Percentiles rank a stretch among this genome's conserved stretches.
Conservation (phyloP, 2,329 filamentous ascomycete genomes). For the Fusarium piperis region DNA sequence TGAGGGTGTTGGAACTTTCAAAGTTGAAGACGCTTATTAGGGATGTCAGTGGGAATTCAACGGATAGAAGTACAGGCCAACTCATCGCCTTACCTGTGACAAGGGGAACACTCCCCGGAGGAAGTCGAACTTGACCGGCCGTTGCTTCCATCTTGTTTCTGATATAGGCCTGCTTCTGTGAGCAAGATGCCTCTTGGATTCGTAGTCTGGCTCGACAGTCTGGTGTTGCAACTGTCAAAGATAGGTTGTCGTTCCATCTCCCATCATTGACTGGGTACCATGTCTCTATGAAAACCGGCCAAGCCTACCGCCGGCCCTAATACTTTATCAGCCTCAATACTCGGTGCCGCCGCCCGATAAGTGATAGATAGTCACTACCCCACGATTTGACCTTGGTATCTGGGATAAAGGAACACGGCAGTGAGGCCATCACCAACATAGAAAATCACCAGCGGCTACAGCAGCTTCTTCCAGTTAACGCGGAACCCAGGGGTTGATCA, state of each 20-base stretch:
- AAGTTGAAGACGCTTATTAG: neutral
- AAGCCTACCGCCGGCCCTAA: neutral
- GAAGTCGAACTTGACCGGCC: neutral
- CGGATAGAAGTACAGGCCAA: neutral
- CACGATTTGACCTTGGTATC: neutral
- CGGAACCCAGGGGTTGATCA: neutral
- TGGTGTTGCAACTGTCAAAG: neutral
- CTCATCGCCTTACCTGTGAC: neutral
- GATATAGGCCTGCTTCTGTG: neutral
- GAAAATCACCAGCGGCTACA: neutral
- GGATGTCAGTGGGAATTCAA: neutral
- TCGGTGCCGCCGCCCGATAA: neutral
- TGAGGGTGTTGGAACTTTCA: constrained; percentile 13
- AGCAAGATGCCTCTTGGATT: neutral
- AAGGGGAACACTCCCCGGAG: neutral
- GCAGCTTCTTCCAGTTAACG: neutral
- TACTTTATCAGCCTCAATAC: neutral
- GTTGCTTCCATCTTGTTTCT: neutral
- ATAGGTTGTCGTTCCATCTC: neutral
- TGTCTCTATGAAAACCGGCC: neutral
- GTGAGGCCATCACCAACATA: neutral
- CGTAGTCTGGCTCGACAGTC: neutral
- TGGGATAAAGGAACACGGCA: neutral
- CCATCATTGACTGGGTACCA: neutral
- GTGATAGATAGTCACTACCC: neutral